Evolutionary conservation across 345 rosid species (phyloP), one percentile per base, ranked within the genome.

Genomic region (Linum tenue): DNA sequence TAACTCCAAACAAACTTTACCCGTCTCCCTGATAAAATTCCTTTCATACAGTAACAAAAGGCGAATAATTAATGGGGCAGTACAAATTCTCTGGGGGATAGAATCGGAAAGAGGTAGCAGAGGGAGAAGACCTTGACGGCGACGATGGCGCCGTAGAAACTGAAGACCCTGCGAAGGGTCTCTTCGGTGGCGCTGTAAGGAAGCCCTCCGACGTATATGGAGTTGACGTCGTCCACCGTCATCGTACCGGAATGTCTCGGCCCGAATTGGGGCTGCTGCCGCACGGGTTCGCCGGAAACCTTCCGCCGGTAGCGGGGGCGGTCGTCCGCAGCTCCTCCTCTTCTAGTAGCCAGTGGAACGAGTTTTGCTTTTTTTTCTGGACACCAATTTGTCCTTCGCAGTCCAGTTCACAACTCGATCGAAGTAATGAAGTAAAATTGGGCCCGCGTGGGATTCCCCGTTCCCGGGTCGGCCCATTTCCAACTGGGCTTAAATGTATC

Each of bases 161-260:
- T 61, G 85, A 92, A 92, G 55, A 74, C 74, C 11, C 80, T 80
- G 74, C 87, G 92, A 73, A 89, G 67, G 71, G 80, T 68, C 53
- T 83, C 86, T 63, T 92, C 97, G 44, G 70, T 78, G 73, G 91
- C 76, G 69, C 72, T 77, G 82, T 83, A 88, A 7, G 98, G 88
- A 7, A 92, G 86, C 44, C 96, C 91, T 38, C 97, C 98, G 11
- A 92, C 94, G 79, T 92, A 92, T 43, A 92, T 91, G 36, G 96
- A 90, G 67, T 82, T 86, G 0, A 68, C 84, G 67, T 82, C 98
- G 86, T 90, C 96, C 63, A 92, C 68, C 74, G 96, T 86, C 98
- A 92, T 92, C 1, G 31, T 31, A n/a, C 22, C 59, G 5, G 31
- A 55, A 12, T 17, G 58, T 4, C 31, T 55, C 12, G n/a, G 31